Conservation (phyloP, 129 eudicot genomes). For the Solidago caesia region DNA sequence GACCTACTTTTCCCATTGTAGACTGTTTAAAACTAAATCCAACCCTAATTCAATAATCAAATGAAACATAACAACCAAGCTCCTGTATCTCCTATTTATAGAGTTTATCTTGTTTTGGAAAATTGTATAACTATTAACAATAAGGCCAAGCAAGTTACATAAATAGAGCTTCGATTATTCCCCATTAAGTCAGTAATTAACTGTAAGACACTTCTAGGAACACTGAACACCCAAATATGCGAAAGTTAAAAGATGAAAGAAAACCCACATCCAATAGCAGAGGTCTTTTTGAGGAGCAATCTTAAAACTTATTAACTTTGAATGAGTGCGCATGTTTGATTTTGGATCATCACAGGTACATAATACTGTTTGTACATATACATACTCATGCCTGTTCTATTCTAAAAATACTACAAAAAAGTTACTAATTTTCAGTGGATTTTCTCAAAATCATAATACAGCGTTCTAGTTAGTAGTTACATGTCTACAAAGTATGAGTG, state of each 20-base stretch:
- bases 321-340: slow-evolving; percentile 1
- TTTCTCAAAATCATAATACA: too few relatives aligned
- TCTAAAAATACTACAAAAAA: background rate
- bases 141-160: too few relatives aligned
- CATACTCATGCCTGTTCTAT: slow-evolving; percentile 1
- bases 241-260: background rate
- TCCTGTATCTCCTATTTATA: too few relatives aligned
- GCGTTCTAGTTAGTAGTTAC: too few relatives aligned
- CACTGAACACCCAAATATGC: background rate
- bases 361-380: background rate
- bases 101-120: too few relatives aligned
- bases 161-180: too few relatives aligned
- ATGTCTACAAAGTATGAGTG: background rate
- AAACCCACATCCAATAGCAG: background rate
- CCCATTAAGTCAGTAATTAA: too few relatives aligned
- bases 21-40: too few relatives aligned
- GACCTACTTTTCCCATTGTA: too few relatives aligned
- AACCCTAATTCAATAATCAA: too few relatives aligned
- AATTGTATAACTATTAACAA: too few relatives aligned
- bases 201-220: background rate
- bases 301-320: background rate
- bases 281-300: background rate
- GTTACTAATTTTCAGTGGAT: background rate
- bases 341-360: background rate
- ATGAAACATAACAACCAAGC: too few relatives aligned